Conservation (phyloP, 352 stramenopile genomes). For the Poterioochromonas sp. region DNA sequence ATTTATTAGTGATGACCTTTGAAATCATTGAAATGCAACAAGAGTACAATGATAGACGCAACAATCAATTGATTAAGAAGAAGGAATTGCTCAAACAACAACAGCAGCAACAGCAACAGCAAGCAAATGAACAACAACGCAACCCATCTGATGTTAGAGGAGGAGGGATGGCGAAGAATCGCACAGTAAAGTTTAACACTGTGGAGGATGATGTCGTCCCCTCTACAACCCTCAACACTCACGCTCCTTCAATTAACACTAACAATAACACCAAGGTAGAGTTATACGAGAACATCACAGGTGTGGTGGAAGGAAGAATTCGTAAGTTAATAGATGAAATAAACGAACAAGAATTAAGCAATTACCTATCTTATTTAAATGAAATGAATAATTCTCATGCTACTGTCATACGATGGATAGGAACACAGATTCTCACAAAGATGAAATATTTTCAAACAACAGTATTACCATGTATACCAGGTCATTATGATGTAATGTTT, state of each 20-base stretch:
- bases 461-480: neutral
- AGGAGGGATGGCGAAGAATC: too few relatives aligned
- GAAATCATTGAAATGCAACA: slow-evolving; percentile 34
- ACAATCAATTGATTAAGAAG: neutral
- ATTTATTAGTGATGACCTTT: neutral
- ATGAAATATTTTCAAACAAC: neutral
- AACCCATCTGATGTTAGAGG: too few relatives aligned
- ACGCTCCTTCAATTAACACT: too few relatives aligned
- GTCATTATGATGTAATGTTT: neutral
- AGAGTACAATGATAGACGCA: slow-evolving; percentile 7
- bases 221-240: too few relatives aligned
- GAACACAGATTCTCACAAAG: neutral
- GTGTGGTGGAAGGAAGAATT: neutral
- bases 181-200: too few relatives aligned
- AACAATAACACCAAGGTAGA: neutral
- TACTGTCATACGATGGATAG: neutral
- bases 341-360: neutral
- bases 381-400: neutral
- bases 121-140: neutral
- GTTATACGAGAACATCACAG: neutral
- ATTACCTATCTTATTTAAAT: neutral
- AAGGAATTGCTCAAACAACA: neutral
- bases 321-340: neutral
- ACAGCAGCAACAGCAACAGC: neutral
- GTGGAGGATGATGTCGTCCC: too few relatives aligned